Base-by-base conservation (phyloP, 331 rosid genomes). In the Telfairia occidentalis region DNA sequence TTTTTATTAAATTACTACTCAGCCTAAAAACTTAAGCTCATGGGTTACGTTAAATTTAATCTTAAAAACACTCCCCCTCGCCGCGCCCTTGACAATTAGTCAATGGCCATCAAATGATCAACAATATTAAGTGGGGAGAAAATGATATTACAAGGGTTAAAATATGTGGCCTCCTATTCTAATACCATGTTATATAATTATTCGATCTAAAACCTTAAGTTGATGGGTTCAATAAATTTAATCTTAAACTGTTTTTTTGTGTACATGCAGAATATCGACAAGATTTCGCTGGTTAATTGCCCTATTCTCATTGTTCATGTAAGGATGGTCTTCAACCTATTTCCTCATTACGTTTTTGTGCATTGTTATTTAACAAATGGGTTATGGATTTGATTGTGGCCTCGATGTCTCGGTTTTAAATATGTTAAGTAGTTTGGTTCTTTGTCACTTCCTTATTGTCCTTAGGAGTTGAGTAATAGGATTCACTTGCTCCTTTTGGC, bases 231-330 rank as follows among this genome's bases (percentile, higher is more conserved):
- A n/a, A n/a, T n/a, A n/a, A n/a, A n/a, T n/a, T n/a, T n/a, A n/a
- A n/a, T n/a, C n/a, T n/a, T n/a, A n/a, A n/a, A n/a, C n/a, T n/a
- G 81, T 74, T 12, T 19, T 80, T 71, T 58, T 72, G 38, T 30
- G 78, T 76, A 24, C 72, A 37, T 46, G 86, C 97, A 93, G 98
- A 93, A 93, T 86, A 85, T 93, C 11, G 97, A 93, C 87, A 93
- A 93, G 81, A 91, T 93, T 78, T 91, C 98, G 53, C 86, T 75
- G 48, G 97, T 93, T 76, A 85, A 83, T 77, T 91, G 97, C 78
- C 97, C 98, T 2, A 90, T 93, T 85, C 97, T 93, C 78, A 88
- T 93, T 78, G 86, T 93, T 80, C 98, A 93, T 66, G 98, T 93
- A 89, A 93, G 97, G 80, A 78, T 77, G 79, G 76, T 71, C 75